Percentiles rank a stretch among this genome's conserved stretches.
Evolutionary conservation across 2,329 filamentous ascomycete species (phyloP).

Genomic region (Juglanconis oblonga): DNA sequence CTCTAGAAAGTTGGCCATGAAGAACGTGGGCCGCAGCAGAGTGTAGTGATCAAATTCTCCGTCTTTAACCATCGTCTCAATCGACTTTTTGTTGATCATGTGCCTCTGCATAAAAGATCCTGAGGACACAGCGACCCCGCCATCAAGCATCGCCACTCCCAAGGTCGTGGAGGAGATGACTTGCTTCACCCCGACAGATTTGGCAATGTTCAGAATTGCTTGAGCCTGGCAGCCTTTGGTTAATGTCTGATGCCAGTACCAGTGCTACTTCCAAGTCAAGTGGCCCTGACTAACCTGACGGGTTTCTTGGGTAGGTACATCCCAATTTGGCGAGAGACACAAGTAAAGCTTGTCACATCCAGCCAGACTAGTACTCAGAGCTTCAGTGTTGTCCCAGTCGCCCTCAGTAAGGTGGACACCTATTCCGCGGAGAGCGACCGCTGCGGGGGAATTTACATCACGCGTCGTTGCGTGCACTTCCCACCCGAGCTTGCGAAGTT

Average conservation of each 20-base stretch:
- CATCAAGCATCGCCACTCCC: neutral
- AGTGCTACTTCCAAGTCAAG: too few species aligned
- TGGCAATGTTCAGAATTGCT: constrained; percentile 19
- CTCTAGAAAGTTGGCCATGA: constrained; percentile 22
- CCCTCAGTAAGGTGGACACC: constrained; percentile 21
- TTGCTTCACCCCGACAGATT: constrained; percentile 21
- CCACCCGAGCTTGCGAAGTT: constrained; percentile 19
- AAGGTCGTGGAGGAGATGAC: constrained; percentile 15
- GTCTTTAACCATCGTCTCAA: neutral
- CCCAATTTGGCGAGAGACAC: constrained; percentile 14
- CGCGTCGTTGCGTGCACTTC: constrained; percentile 19
- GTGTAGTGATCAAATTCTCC: constrained; percentile 19
- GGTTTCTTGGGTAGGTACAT: too few species aligned
- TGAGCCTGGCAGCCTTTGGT: constrained; percentile 17
- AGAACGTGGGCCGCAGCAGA: neutral
- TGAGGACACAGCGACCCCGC: neutral
- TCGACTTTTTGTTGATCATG: neutral
- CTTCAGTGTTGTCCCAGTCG: constrained; percentile 21
- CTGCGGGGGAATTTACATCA: constrained; percentile 12
- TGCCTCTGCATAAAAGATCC: neutral
- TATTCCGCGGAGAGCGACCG: constrained; percentile 8
- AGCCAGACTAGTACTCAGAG: constrained; percentile 13
- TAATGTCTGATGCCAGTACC: too few species aligned
- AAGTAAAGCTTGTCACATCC: constrained; percentile 22
- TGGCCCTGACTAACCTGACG: too few species aligned